Percentiles rank a stretch among this genome's conserved stretches.
phyloP scores from a whole-genome alignment of 345 rosid species.

The Cardamine chenopodiifolia region DNA sequence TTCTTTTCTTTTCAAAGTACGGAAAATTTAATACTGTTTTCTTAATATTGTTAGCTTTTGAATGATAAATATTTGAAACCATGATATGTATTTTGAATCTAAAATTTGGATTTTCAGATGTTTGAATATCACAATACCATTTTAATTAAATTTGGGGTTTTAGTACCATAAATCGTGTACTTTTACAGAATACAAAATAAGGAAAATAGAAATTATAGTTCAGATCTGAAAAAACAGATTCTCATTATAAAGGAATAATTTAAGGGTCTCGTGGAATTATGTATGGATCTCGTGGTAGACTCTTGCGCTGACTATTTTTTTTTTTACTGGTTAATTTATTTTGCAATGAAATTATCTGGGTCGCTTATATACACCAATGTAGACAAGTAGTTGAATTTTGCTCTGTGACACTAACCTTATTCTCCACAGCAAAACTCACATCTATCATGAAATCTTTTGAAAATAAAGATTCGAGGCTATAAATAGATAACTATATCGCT shows the following conservation, averaged over 20 bases:
- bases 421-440: constrained; percentile 23
- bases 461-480: constrained; percentile 3
- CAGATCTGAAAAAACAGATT: constrained; percentile 25
- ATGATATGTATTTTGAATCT: neutral
- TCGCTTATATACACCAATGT: neutral
- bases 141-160: neutral
- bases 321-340: neutral
- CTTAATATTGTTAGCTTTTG: neutral
- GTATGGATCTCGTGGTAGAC: constrained; percentile 33
- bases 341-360: neutral
- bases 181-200: neutral
- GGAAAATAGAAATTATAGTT: neutral
- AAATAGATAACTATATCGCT: neutral
- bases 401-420: constrained; percentile 21
- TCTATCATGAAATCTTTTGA: constrained; percentile 10
- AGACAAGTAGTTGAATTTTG: constrained; percentile 15
- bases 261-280: constrained; percentile 8
- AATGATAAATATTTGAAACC: neutral
- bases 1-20: too few relatives aligned
- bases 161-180: neutral
- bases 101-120: neutral
- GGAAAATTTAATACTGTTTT: too few relatives aligned
- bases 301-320: constrained; percentile 25
- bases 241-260: neutral
- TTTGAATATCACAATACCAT: neutral